Conservation (phyloP, 2,329 filamentous ascomycete species). For the Fusarium tanahbumbuense region DNA sequence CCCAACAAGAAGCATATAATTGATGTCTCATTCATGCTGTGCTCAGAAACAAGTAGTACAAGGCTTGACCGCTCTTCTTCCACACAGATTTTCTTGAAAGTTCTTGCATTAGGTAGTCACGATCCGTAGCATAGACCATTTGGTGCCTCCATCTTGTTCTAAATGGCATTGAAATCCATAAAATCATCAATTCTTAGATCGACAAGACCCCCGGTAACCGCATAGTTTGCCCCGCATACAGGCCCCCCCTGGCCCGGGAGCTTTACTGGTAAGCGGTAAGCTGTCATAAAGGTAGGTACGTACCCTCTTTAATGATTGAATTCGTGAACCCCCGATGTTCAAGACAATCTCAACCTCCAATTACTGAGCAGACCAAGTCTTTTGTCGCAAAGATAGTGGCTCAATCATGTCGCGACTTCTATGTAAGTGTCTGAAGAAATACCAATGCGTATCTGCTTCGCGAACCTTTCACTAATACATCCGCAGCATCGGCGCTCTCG, state of each 20-base stretch:
- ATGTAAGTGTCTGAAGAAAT: constrained; percentile 54
- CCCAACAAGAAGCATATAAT: neutral
- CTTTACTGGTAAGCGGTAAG: constrained; percentile 25
- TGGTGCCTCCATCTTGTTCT: neutral
- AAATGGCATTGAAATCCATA: neutral
- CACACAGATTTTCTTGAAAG: neutral
- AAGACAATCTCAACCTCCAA: constrained; percentile 27
- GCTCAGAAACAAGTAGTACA: neutral
- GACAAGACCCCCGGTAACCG: constrained; percentile 19
- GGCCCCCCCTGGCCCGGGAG: constrained; percentile 29
- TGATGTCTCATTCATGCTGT: neutral
- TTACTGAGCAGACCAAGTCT: constrained; percentile 18
- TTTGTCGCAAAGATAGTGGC: constrained; percentile 23
- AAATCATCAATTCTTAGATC: constrained; percentile 1
- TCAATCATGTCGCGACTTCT: constrained; percentile 64
- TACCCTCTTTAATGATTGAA: constrained; percentile 31
- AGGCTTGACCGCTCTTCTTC: neutral
- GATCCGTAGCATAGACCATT: neutral
- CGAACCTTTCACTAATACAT: constrained; percentile 9
- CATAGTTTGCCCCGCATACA: constrained; percentile 38
- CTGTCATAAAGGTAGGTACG: constrained; percentile 40
- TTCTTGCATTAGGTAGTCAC: neutral
- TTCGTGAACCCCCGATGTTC: constrained; percentile 6
- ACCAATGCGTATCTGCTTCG: neutral
- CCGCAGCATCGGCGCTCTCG: constrained; percentile 69